Conservation (phyloP, 148 eudicot species). For the Silene uniflora region DNA sequence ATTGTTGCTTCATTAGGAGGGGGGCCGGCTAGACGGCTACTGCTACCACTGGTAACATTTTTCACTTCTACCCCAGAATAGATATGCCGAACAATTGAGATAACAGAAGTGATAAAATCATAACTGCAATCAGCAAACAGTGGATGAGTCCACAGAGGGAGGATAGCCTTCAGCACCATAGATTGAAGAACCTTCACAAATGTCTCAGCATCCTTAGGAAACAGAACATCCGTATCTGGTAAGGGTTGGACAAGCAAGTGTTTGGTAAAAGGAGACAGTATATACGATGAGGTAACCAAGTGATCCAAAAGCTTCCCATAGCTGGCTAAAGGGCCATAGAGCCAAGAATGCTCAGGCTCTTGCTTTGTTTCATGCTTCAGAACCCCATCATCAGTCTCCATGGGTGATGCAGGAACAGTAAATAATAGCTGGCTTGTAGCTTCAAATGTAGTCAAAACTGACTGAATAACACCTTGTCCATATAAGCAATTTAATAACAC, state of each 20-base stretch:
- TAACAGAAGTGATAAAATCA: conserved; percentile 65
- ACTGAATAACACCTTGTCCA: conserved; percentile 75
- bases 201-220: conserved; percentile 83
- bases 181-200: conserved; percentile 92
- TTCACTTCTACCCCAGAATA: conserved; percentile 95
- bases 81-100: conserved; percentile 76
- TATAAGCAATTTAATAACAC: conserved; percentile 78
- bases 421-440: conserved; percentile 94
- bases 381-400: conserved; percentile 87
- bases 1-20: conserved; percentile 90
- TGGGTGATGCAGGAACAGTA: conserved; percentile 89
- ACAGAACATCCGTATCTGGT: conserved; percentile 47
- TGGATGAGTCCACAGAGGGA: conserved; percentile 88
- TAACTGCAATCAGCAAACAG: conserved; percentile 77
- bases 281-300: conserved; percentile 81
- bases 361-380: conserved; percentile 52
- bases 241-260: conserved; percentile 85
- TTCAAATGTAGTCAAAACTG: conserved; percentile 90
- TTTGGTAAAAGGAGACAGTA: conserved; percentile 82
- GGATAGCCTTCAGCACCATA: conserved; percentile 76
- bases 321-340: conserved; percentile 79
- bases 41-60: conserved; percentile 43
- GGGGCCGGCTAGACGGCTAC: conserved; percentile 61
- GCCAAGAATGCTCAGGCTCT: conserved; percentile 64
- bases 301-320: conserved; percentile 96